Base-by-base conservation (phyloP, 2,329 filamentous ascomycete species). In the Aspergillus fumigatus region DNA sequence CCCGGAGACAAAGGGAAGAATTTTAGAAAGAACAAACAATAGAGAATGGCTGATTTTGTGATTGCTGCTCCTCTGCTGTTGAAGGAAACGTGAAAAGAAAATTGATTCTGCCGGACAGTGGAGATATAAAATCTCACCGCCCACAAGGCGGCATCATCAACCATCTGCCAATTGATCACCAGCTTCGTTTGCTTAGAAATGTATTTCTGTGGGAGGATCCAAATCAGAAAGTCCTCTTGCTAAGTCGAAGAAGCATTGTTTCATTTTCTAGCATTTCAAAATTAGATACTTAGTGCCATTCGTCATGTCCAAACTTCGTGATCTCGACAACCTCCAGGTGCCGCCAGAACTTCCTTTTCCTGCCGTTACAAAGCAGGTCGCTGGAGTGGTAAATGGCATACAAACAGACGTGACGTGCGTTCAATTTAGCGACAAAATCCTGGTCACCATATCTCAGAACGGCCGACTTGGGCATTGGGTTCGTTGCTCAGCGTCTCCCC, bases 381-480 rank as follows among this genome's bases (percentile, higher is more conserved):
- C 80, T 1, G 87, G 87, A 2, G 70, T 79, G 3, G 84, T 97
- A 59, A 84, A 87, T 60, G 86, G 85, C 29, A 73, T 87, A 23
- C 73, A 81, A 38, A 97, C 94, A 1, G 85, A 91, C 62, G 87
- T 90, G 35, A 86, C 85, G 41, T 82, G 82, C 10, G 79, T 92
- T 53, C 84, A 81, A 65, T 97, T 97, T 75, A 82, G 87, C 8
- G 94, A 97, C 81, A 96, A 91, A 75, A 91, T 99, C 66, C 77
- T 99, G 65, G 79, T 99, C 60, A 97, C 92, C 1, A 82, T 97
- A 58, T 90, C 89, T 0, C 94, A 97, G 76, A 84, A 88, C 59
- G 93, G 92, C 6, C 84, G 88, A 57, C 77, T 97, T 49, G 89
- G 90, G 21, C 94, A 97, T 80, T 99, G 94, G 94, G 92, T 97